Evolutionary conservation across 768 basidiomycete genomes (phyloP), one percentile per base, ranked within the genome.

Genomic region (Russula foetens): DNA sequence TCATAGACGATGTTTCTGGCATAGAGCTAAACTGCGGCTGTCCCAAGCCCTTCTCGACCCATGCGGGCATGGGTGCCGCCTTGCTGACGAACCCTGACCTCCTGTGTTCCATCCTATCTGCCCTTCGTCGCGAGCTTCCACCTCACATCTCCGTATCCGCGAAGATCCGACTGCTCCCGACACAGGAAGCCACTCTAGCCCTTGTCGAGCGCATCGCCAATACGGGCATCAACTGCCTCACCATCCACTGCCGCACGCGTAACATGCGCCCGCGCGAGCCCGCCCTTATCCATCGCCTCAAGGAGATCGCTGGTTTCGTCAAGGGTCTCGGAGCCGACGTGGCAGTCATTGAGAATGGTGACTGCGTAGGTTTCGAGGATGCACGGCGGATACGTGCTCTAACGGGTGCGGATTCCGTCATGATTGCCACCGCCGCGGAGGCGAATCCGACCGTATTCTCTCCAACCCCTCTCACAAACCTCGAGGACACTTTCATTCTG

Each of bases 1-100:
- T 99, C 41, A 79, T 86, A 74, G 76, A 89, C 35, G 97, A 99
- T 68, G 85, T 99, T 31, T 85, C 94, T 0, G 97, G 95, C 21
- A 79, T 99, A 67, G 97, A 98, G 71, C 85, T 99, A 62, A 98
- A 98, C 71, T 98, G 97, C 69, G 97, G 96, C 0, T 99, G 96
- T 69, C 95, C 95, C 0, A 96, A 96, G 68, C 90, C 94, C 0
- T 98, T 98, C 73, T 96, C 93, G 23, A 93, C 92, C 0, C 88
- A 90, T 66, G 75, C 87, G 0, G 97, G 97, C 0, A 98, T 98
- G 95, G 97, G 97, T 9, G 96, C 97, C 0, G 96, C 95, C 3
- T 78, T 99, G 15, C 83, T 99, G 53, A 84, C 89, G 4, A 96
- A 89, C 38, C 94, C 97, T 0, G 93, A 98, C 68, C 76, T 93